Evolutionary conservation across 108 stramenopile genomes (phyloP), one percentile per base, ranked within the genome.

Genomic region (Aurantiochytrium sp.): DNA sequence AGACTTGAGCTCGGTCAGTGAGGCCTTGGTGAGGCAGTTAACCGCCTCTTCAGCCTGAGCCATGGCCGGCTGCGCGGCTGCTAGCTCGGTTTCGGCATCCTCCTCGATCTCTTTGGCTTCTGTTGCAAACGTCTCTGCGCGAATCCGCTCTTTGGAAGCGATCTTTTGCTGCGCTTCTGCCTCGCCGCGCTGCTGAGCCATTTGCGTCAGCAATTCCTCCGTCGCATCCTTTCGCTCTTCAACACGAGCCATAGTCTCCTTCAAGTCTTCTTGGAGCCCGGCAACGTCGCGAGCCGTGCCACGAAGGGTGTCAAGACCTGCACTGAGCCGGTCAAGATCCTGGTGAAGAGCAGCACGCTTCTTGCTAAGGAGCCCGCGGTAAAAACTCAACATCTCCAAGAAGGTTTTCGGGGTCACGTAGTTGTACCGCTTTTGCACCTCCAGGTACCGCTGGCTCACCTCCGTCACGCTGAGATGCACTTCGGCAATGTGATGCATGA

Each of bases 381-480:
- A 95, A 29, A 95, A 87, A 14, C 69, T 83, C 44, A 95, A 51
- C 45, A 92, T n/a, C 60, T 95, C 94, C 55, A 95, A 60, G 90
- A 92, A 95, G 45, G 90, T 91, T 92, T 94, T 95, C 6, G 94
- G 94, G 28, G 94, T 95, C 25, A 91, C 91, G 92, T 95, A 94
- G 59, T 91, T 92, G 88, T 87, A 88, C 45, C 92, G 76, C 60
- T 72, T 55, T 47, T 92, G 89, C 44, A 21, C 18, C 45, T 43
- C 64, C 28, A 47, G 49, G 83, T 88, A 93, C 35, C 69, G 35
- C 28, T 71, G 44, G 42, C 90, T 90, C 44, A 58, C 92, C 58
- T 87, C 89, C 21, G 83, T 69, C 43, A 95, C 94, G 23, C 71
- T 55, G 29, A 64, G 14, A 89, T 94, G 93, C 16, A 94, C 94